Evolutionary conservation across 768 basidiomycete species (phyloP).

Genomic region (Guyanaporus albipodus): DNA sequence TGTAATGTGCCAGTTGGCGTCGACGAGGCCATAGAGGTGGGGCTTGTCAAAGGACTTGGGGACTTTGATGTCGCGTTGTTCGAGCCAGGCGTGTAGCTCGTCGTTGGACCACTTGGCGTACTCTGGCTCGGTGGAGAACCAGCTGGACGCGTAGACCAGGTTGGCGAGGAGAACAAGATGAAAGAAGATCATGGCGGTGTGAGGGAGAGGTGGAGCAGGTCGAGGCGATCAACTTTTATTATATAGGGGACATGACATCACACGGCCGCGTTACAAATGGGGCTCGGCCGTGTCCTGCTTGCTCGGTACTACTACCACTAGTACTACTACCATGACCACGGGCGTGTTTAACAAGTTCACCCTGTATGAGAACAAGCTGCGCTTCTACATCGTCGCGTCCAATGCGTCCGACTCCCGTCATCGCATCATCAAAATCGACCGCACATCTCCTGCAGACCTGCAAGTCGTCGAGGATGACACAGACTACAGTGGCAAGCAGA

Average conservation of each 20-base stretch:
- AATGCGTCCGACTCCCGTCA: constrained; percentile 86
- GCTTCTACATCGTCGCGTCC: constrained; percentile 90
- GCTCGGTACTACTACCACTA: background rate
- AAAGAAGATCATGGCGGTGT: constrained; percentile 10
- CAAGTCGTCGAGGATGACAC: constrained; percentile 82
- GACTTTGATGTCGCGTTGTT: constrained; percentile 56
- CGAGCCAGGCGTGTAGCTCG: constrained; percentile 67
- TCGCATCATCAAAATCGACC: constrained; percentile 90
- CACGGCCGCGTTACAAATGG: constrained; percentile 7
- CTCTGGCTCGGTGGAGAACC: constrained; percentile 45
- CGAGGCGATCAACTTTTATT: constrained; percentile 1
- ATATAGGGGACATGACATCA: constrained; percentile 28
- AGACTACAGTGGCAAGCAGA: constrained; percentile 84
- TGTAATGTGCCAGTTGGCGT: constrained; percentile 54
- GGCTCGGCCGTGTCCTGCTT: background rate
- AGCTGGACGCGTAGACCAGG: constrained; percentile 43
- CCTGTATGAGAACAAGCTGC: constrained; percentile 86
- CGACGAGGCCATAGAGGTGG: constrained; percentile 47
- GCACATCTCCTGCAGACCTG: constrained; percentile 73
- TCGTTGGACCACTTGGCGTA: constrained; percentile 56
- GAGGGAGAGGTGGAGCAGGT: background rate
- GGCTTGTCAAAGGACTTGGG: constrained; percentile 42
- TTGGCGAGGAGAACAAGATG: constrained; percentile 33
- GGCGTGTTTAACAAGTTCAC: constrained; percentile 74
- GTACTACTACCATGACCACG: background rate